Evolutionary conservation across 345 rosid species (phyloP).

Genomic region (Brassica incana): DNA sequence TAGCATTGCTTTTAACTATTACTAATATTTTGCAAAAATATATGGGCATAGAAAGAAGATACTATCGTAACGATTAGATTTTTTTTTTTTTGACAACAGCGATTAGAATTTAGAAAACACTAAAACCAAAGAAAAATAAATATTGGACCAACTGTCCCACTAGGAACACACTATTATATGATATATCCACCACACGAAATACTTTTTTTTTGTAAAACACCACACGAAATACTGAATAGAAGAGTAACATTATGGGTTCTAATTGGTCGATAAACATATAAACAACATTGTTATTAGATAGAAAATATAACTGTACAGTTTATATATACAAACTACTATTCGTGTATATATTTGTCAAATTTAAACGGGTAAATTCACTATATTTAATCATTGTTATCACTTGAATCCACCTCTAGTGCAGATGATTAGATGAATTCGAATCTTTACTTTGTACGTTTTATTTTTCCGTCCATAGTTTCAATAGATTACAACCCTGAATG

Average conservation of each 20-base stretch:
- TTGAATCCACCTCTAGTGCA: not conserved
- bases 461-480: constrained; percentile 14
- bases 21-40: not conserved
- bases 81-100: too few species aligned
- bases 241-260: constrained; percentile 35
- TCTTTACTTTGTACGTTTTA: not conserved
- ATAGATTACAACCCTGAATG: constrained; percentile 4
- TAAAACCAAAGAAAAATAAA: not conserved
- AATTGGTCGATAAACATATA: constrained; percentile 33
- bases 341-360: not conserved
- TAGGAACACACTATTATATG: constrained; percentile 23
- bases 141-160: constrained; percentile 32
- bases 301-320: not conserved
- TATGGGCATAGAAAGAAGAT: not conserved
- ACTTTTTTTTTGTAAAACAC: not conserved
- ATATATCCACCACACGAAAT: constrained; percentile 34
- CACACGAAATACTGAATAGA: constrained; percentile 36
- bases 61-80: not conserved
- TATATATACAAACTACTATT: not conserved
- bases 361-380: not conserved
- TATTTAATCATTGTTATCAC: not conserved
- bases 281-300: constrained; percentile 33
- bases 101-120: not conserved
- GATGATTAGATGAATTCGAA: not conserved
- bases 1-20: not conserved